A percentile compares a stretch with the other conserved stretches of the same genome.
phyloP scores from a whole-genome alignment of 257 asterid species.

The Fraxinus excelsior region DNA sequence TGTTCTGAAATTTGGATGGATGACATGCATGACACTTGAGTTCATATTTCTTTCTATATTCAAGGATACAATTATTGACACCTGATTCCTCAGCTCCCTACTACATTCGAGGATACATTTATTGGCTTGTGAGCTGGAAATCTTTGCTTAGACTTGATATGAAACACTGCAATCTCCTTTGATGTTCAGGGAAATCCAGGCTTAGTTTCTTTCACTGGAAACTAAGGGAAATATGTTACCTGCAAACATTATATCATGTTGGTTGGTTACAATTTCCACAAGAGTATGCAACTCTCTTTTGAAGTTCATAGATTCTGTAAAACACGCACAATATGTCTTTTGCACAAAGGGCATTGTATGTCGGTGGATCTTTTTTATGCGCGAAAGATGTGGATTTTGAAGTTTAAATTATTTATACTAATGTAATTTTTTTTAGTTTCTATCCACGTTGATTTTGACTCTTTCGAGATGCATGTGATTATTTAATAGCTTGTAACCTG shows the following conservation, averaged over 20 bases:
- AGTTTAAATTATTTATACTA: neutral
- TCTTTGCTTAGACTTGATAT: neutral
- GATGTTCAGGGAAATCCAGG: neutral
- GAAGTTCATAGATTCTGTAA: neutral
- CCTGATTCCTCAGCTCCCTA: neutral
- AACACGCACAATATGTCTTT: neutral
- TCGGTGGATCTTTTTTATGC: neutral
- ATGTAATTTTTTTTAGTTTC: neutral
- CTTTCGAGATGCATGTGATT: neutral
- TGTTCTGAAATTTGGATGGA: neutral
- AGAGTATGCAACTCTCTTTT: neutral
- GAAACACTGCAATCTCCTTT: neutral
- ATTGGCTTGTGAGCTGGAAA: neutral
- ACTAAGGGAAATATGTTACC: neutral
- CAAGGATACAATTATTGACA: neutral
- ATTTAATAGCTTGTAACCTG: neutral
- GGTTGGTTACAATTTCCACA: neutral
- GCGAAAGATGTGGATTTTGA: neutral
- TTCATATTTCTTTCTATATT: neutral
- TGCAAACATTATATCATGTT: neutral
- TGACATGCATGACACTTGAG: neutral
- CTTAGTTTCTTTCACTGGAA: neutral
- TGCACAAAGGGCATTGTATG: neutral
- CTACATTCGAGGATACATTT: neutral
- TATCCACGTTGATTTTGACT: neutral